These are phyloP conservation scores for Pythium phragmiticola DNA, from an alignment of 352 stramenopile genomes.

Conservation along the genomic window DNA sequence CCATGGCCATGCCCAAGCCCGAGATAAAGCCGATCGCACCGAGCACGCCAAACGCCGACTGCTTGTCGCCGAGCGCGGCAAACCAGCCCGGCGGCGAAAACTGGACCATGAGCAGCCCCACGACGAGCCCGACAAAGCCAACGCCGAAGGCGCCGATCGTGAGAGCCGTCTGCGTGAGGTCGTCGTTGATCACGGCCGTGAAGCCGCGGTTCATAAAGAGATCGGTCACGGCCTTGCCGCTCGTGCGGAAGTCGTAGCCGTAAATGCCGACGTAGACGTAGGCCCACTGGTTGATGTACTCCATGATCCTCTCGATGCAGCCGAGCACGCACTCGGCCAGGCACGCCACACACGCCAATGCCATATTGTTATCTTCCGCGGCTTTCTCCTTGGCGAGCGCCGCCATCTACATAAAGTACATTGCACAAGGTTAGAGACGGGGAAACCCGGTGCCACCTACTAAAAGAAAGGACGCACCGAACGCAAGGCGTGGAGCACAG, in stretches of 20 bases:
- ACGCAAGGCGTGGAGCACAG: constrained; percentile 76
- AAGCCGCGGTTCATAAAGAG: constrained; percentile 84
- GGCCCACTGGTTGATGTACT: constrained; percentile 91
- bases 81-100: constrained; percentile 68
- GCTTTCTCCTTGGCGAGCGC: constrained; percentile 67
- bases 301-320: constrained; percentile 83
- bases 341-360: constrained; percentile 78
- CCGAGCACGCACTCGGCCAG: constrained; percentile 85
- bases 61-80: constrained; percentile 43
- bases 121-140: constrained; percentile 69
- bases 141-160: constrained; percentile 82
- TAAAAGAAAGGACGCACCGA: constrained; percentile 35
- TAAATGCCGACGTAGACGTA: constrained; percentile 91
- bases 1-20: constrained; percentile 80
- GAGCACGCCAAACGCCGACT: constrained; percentile 51
- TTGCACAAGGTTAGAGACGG: background rate
- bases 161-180: constrained; percentile 80
- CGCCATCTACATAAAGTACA: constrained; percentile 45
- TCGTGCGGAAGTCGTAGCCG: constrained; percentile 82
- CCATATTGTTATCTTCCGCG: constrained; percentile 69
- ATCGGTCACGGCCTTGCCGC: constrained; percentile 87
- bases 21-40: constrained; percentile 76
- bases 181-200: constrained; percentile 90
- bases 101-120: constrained; percentile 66
- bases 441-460: too few species aligned